phyloP scores from a whole-genome alignment of 2,329 filamentous ascomycete genomes.

The Helotiales sp. region DNA sequence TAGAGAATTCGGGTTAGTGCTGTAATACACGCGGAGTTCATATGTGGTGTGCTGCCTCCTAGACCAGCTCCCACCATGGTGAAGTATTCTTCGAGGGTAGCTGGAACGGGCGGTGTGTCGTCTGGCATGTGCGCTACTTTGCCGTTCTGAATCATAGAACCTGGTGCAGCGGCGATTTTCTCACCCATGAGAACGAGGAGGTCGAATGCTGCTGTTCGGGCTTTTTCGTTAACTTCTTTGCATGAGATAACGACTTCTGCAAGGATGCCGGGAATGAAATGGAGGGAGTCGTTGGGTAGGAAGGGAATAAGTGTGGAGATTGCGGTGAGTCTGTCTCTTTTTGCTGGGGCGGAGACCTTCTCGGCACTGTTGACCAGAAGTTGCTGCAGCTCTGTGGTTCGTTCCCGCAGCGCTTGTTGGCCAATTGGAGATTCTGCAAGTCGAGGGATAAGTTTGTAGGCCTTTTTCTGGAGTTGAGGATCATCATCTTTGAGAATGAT shows the following conservation, averaged over 20 bases:
- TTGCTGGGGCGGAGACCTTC: conserved; percentile 84
- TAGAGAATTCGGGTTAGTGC: conserved; percentile 92
- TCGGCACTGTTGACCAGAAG: conserved; percentile 80
- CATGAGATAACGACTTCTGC: conserved; percentile 95
- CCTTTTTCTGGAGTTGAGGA: conserved; percentile 96
- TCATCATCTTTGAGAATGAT: conserved; percentile 83
- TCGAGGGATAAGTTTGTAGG: conserved; percentile 95
- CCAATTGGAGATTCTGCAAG: conserved; percentile 82
- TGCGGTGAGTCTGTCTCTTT: conserved; percentile 83
- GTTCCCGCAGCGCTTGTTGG: conserved; percentile 73
- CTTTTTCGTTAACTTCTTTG: conserved; percentile 97
- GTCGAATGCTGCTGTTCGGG: conserved; percentile 86
- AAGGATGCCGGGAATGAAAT: conserved; percentile 90
- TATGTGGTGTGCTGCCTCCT: conserved; percentile 90
- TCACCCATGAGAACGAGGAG: conserved; percentile 87
- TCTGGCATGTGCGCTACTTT: conserved; percentile 86
- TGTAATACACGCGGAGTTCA: conserved; percentile 97
- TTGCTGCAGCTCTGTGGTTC: conserved; percentile 79
- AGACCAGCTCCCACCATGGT: conserved; percentile 98
- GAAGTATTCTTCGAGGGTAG: conserved; percentile 92
- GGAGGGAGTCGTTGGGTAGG: conserved; percentile 76
- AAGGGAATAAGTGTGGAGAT: conserved; percentile 81
- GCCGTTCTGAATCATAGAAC: conserved; percentile 79
- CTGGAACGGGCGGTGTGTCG: conserved; percentile 76
- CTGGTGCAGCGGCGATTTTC: conserved; percentile 69